Base-by-base conservation (phyloP, 2,329 filamentous ascomycete species). In the Tolypocladium album region DNA sequence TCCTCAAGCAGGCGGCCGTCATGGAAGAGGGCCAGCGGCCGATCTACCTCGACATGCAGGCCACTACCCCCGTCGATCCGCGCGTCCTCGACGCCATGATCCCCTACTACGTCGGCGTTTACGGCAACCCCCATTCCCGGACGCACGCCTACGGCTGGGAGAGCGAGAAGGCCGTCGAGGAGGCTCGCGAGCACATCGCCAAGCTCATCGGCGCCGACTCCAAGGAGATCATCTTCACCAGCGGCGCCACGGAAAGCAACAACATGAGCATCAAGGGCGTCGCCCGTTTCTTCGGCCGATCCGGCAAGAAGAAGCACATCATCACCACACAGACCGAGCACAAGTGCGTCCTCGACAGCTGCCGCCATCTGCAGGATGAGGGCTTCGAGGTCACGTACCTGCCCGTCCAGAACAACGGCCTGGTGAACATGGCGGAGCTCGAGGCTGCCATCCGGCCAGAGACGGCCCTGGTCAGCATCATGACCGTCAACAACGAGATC, bases 211-310 rank as follows among this genome's bases (percentile, higher is more conserved):
- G 93, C 34, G 94, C 94, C 36, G 92, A 99, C 72, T 80, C 94
- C 7, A 99, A 99, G 76, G 94, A 99, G 73, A 97, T 99, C 65
- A 95, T 99, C 68, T 97, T 99, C 77, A 99, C 94, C 8, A 97
- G 92, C 69, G 94, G 94, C 59, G 94, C 94, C 20, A 99, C 94
- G 0, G 94, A 99, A 79, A 97, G 92, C 72, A 99, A 99, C 77
- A 99, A 99, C 70, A 99, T 99, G 94, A 96, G 92, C 75, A 91
- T 99, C 78, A 99, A 99, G 78, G 94, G 94, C 64, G 93, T 99
- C 11, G 92, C 94, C 24, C 84, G 93, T 64, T 99, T 99, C 78
- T 97, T 97, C 72, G 92, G 91, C 65, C 86, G 90, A 61, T 87
- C 85, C 2, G 92, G 92, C 68, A 97, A 97, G 85, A 97, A 97